Evolutionary conservation across 495 filamentous ascomycete species (phyloP), one percentile per base, ranked within the genome.

Genomic region (Aspergillus baeticus): DNA sequence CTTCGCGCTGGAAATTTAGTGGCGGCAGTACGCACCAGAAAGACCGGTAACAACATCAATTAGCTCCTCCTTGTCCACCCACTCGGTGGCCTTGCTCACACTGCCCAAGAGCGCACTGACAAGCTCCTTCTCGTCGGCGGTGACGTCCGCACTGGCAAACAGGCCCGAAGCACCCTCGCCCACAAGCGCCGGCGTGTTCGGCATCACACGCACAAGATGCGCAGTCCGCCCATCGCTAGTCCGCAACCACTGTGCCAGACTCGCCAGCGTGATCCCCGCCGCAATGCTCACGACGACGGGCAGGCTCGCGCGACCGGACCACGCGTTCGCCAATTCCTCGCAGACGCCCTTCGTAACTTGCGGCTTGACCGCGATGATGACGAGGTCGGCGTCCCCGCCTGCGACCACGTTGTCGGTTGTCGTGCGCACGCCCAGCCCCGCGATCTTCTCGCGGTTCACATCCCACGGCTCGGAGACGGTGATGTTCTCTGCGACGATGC

Each of bases 311-410:
- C 91, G 89, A 45, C 87, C 65, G 65, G 91, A 85, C 60, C 92
- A 79, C 3, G 90, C 89, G 57, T 91, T 89, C 13, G 90, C 92
- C 52, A 88, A 88, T 80, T 96, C 90, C 80, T 96, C 91, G 53
- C 96, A 90, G 5, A 94, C 93, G 22, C 87, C 86, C 73, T 95
- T 92, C 14, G 90, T 85, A 18, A 96, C 82, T 51, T 90, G 72
- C 41, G 81, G 84, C 66, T 89, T 85, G n/a, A 81, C 83, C 54
- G 89, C 87, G 54, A 90, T 86, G 63, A 86, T 87, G 57, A 85
- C 87, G 66, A 96, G 89, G 66, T 96, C 87, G 84, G 92, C 96
- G 23, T 94, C 88, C 77, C 91, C 91, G n/a, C 89, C 91, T 0
- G 91, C 85, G 65, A 92, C 88, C 60, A 95, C 87, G 58, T 85